phyloP scores from a whole-genome alignment of 768 basidiomycete species.

The Calocybe gangraenosa region DNA sequence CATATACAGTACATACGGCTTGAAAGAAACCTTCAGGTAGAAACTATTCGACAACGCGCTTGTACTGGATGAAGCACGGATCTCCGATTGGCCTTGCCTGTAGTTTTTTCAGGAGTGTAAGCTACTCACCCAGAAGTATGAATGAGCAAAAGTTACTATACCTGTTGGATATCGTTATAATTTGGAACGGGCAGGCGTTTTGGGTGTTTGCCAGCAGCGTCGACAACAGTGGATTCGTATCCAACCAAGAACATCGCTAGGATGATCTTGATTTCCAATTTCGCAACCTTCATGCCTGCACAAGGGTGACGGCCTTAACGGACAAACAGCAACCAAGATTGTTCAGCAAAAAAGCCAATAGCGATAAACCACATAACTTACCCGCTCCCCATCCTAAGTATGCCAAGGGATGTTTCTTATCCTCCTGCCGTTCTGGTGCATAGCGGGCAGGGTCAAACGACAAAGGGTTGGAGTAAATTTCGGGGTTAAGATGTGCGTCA shows the following conservation, averaged over 20 bases:
- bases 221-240: slow-evolving; percentile 30
- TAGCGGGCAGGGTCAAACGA: neutral
- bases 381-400: slow-evolving; percentile 38
- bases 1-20: too few relatives aligned
- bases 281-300: slow-evolving; percentile 32
- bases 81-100: slow-evolving; percentile 25
- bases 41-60: slow-evolving; percentile 17
- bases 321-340: neutral
- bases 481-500: slow-evolving; percentile 28
- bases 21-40: too few relatives aligned
- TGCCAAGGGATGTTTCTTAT: slow-evolving; percentile 1
- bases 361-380: slow-evolving; percentile 10
- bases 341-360: neutral
- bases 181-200: slow-evolving; percentile 14
- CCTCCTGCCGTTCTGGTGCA: neutral
- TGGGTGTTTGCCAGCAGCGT: slow-evolving; percentile 21
- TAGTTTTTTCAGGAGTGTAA: neutral
- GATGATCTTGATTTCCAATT: slow-evolving; percentile 34
- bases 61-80: slow-evolving; percentile 25
- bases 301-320: slow-evolving; percentile 26
- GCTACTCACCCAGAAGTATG: too few relatives aligned
- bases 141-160: slow-evolving; percentile 6
- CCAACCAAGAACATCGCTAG: slow-evolving; percentile 27
- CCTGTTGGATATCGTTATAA: slow-evolving; percentile 30
- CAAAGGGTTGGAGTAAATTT: slow-evolving; percentile 25